A percentile compares a stretch with the other conserved stretches of the same genome.
Evolutionary conservation across 192 early-diverging fungal genomes (phyloP).

Genomic region (Physocladia obscura): DNA sequence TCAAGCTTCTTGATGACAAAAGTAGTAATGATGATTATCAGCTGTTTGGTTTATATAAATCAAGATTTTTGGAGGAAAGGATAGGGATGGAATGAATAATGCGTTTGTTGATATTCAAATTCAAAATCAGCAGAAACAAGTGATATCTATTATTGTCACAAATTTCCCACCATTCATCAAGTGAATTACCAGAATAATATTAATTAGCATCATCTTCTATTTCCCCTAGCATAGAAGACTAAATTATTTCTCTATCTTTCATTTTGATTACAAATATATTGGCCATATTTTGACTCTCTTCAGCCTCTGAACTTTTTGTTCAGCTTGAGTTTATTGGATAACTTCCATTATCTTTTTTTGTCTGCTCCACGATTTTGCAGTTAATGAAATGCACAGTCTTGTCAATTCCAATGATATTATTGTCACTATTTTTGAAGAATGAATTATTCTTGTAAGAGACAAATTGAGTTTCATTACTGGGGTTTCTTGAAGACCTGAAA

Average conservation of each 20-base stretch:
- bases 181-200: background rate
- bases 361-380: background rate
- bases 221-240: background rate
- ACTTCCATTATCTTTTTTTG: no score
- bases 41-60: background rate
- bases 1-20: background rate
- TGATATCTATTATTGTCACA: background rate
- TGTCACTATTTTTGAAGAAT: background rate
- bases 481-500: constrained; percentile 79
- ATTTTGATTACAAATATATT: constrained; percentile 25
- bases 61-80: background rate
- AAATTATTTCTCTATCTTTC: constrained; percentile 22
- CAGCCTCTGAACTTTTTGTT: no score
- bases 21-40: constrained; percentile 81
- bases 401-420: background rate
- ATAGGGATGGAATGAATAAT: background rate
- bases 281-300: background rate
- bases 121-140: constrained; percentile 31
- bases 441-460: background rate
- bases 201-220: background rate
- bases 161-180: background rate
- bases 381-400: background rate
- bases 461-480: constrained; percentile 16
- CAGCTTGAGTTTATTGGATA: no score
- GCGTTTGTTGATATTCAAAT: no score